phyloP scores from a whole-genome alignment of 1,284 basidiomycete species.

The Lignosus rhinocerotis region DNA sequence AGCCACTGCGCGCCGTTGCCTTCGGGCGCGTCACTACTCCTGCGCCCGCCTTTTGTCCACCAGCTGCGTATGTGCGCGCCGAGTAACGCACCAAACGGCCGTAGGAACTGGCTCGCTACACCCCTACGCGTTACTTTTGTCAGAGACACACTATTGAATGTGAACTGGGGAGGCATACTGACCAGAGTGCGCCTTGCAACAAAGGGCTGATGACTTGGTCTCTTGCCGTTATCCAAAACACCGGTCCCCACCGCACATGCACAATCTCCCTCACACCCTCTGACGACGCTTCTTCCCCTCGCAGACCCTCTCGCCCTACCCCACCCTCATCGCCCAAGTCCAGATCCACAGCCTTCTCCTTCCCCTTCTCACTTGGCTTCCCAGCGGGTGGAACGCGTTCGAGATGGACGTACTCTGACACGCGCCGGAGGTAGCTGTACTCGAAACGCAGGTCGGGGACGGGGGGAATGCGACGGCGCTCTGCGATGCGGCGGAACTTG shows the following conservation, averaged over 20 bases:
- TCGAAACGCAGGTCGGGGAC: constrained; percentile 73
- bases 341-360: constrained; percentile 23
- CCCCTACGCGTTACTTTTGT: constrained; percentile 22
- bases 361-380: constrained; percentile 38
- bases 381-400: constrained; percentile 24
- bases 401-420: constrained; percentile 54
- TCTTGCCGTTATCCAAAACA: constrained; percentile 62
- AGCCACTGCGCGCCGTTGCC: constrained; percentile 28
- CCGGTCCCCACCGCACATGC: constrained; percentile 56
- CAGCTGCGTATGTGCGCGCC: constrained; percentile 24
- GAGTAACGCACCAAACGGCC: constrained; percentile 19
- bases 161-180: constrained; percentile 17
- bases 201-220: constrained; percentile 72
- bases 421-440: constrained; percentile 61
- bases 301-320: constrained; percentile 15
- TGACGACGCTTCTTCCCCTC: constrained; percentile 26
- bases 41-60: constrained; percentile 27
- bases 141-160: not conserved
- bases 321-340: constrained; percentile 21
- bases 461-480: constrained; percentile 21
- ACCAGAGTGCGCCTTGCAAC: constrained; percentile 73
- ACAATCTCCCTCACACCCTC: constrained; percentile 29
- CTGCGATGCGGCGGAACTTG: constrained; percentile 11
- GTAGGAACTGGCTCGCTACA: constrained; percentile 26
- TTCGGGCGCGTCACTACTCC: constrained; percentile 20